These are phyloP conservation scores for Smittium mucronatum DNA, from an alignment of 371 early-diverging fungal species.

Conservation along the genomic window DNA sequence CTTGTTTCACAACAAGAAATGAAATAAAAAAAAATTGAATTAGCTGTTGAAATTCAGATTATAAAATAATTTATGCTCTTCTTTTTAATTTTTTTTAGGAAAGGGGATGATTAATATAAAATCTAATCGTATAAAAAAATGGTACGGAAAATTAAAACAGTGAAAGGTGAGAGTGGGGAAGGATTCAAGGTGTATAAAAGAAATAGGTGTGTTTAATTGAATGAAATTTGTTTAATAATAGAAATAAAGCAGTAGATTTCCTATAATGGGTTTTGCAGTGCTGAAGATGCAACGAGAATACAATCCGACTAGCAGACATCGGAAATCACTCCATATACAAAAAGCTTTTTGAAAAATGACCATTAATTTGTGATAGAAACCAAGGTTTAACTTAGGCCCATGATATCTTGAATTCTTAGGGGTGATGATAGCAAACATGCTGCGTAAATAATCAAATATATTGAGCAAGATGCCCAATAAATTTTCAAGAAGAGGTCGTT, in stretches of 20 bases:
- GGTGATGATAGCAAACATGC: constrained; percentile 48
- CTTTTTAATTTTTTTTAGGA: too few relatives aligned
- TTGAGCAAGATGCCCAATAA: constrained; percentile 61
- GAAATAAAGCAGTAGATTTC: constrained; percentile 46
- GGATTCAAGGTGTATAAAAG: too few relatives aligned
- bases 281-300: constrained; percentile 80
- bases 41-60: too few relatives aligned
- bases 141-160: too few relatives aligned
- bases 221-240: constrained; percentile 7
- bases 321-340: constrained; percentile 56
- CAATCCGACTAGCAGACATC: constrained; percentile 88
- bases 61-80: too few relatives aligned
- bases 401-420: constrained; percentile 59
- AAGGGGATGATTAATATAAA: too few relatives aligned
- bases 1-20: too few relatives aligned
- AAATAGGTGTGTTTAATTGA: too few relatives aligned
- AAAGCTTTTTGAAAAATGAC: constrained; percentile 44
- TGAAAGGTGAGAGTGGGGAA: too few relatives aligned
- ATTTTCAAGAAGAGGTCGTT: constrained; percentile 57
- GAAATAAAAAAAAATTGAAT: too few relatives aligned
- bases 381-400: constrained; percentile 74
- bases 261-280: constrained; percentile 74
- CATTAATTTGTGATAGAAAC: constrained; percentile 30
- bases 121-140: too few relatives aligned
- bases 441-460: constrained; percentile 13